Conservation (phyloP, 805 yeast species). For the Kazachstania martiniae region DNA sequence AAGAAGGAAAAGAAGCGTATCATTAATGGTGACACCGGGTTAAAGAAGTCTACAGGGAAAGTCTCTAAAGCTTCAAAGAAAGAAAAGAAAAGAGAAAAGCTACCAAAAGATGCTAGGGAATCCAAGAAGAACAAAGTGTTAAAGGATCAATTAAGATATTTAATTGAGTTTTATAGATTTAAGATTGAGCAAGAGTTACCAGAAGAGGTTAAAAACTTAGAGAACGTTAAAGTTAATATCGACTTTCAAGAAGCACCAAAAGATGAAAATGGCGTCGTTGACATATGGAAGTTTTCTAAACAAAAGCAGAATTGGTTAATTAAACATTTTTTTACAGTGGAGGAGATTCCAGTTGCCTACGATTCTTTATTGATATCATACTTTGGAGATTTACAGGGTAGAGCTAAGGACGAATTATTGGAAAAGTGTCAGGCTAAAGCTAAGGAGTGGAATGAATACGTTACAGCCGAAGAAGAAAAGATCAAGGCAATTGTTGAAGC, state of each 20-base stretch:
- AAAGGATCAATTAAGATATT: slow-evolving; percentile 26
- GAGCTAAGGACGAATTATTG: slow-evolving; percentile 12
- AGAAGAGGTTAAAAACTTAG: slow-evolving; percentile 8
- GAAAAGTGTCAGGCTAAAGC: slow-evolving; percentile 14
- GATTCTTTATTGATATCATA: slow-evolving; percentile 21
- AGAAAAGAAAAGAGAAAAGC: slow-evolving; percentile 18
- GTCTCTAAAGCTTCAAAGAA: slow-evolving; percentile 10
- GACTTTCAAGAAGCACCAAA: slow-evolving; percentile 6
- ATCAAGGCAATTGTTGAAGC: slow-evolving; percentile 18
- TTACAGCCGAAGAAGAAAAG: slow-evolving; percentile 13
- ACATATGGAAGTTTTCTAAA: slow-evolving; percentile 29
- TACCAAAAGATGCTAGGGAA: slow-evolving; percentile 19
- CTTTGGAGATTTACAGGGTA: slow-evolving; percentile 21
- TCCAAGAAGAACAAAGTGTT: slow-evolving; percentile 17
- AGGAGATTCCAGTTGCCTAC: slow-evolving; percentile 21
- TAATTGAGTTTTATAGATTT: slow-evolving; percentile 24
- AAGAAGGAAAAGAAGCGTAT: slow-evolving; percentile 24
- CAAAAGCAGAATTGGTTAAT: slow-evolving; percentile 29
- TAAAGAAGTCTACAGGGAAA: slow-evolving; percentile 7
- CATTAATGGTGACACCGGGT: slow-evolving; percentile 14
- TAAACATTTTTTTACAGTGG: slow-evolving; percentile 21
- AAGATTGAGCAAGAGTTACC: slow-evolving; percentile 21
- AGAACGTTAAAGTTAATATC: slow-evolving; percentile 15
- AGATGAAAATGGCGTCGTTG: slow-evolving; percentile 12
- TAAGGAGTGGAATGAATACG: slow-evolving; percentile 19